A percentile compares a stretch with the other conserved stretches of the same genome.
Conservation (phyloP, 257 asterid genomes). For the Rauvolfia tetraphylla region DNA sequence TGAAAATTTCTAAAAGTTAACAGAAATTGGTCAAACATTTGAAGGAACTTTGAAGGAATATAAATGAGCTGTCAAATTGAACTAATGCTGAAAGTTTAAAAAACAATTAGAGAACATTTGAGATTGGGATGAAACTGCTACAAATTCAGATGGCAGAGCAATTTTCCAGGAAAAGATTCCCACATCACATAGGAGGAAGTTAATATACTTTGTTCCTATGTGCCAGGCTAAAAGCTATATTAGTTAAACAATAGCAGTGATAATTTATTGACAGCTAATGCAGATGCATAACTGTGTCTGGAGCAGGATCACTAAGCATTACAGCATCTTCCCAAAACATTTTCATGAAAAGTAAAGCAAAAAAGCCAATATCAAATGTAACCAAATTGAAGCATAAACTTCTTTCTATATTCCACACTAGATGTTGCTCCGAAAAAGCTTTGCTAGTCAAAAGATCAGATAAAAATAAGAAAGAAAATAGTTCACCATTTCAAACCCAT, state of each 20-base stretch:
- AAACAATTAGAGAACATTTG: neutral
- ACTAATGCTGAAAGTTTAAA: neutral
- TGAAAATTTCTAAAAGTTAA: too few relatives aligned
- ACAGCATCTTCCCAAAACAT: neutral
- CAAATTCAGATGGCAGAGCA: neutral
- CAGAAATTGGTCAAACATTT: neutral
- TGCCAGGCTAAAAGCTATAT: neutral
- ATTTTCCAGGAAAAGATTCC: neutral
- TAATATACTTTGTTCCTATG: neutral
- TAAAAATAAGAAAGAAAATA: neutral
- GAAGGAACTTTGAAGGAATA: neutral
- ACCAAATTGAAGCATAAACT: neutral
- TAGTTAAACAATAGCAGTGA: neutral
- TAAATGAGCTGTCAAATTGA: neutral
- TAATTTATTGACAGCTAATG: neutral
- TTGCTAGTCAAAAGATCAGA: neutral
- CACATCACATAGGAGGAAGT: neutral
- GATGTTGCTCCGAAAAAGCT: neutral
- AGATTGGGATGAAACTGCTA: neutral
- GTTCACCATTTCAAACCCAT: conserved; percentile 98
- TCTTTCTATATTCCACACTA: neutral
- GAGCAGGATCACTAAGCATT: neutral
- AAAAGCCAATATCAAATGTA: neutral
- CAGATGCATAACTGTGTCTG: neutral
- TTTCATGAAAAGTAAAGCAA: neutral